Conservation (phyloP, 192 early-diverging fungal species). For the Umbelopsis ramanniana region DNA sequence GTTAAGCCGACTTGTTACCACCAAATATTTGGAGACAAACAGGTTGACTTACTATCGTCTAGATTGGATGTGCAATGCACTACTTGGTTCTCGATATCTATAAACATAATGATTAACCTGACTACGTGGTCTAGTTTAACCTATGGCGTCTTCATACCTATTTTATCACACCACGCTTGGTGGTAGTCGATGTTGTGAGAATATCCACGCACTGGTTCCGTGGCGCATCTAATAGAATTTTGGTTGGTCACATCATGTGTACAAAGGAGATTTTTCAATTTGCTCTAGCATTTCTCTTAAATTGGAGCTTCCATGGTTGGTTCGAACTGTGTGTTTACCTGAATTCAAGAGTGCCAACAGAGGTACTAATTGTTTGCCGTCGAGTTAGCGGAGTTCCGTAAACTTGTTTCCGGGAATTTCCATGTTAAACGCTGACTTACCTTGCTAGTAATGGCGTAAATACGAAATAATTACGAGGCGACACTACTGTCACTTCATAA, state of each 20-base stretch:
- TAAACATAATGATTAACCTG: background rate
- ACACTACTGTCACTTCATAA: conserved; percentile 78
- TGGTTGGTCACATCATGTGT: no score
- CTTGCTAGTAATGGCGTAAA: conserved; percentile 85
- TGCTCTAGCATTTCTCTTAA: no score
- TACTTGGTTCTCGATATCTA: conserved; percentile 48
- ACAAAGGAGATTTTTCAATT: no score
- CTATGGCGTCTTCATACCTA: conserved; percentile 37
- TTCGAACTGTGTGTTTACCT: background rate
- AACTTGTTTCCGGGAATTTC: background rate
- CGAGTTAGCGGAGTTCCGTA: background rate
- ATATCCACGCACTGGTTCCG: conserved; percentile 75
- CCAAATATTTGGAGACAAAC: background rate
- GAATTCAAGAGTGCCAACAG: conserved; percentile 88
- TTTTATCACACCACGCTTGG: conserved; percentile 62
- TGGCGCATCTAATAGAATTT: conserved; percentile 61
- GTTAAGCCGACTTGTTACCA: background rate
- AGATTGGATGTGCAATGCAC: conserved; percentile 49
- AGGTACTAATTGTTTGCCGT: conserved; percentile 43
- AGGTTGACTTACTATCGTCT: conserved; percentile 28
- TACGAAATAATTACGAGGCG: conserved; percentile 85
- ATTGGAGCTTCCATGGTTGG: background rate
- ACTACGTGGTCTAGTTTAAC: background rate
- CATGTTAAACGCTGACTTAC: background rate
- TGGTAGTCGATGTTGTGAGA: conserved; percentile 65